A percentile compares a stretch with the other conserved stretches of the same genome.
Evolutionary conservation across 805 yeast genomes (phyloP).

Genomic region (Myxozyma monticola): DNA sequence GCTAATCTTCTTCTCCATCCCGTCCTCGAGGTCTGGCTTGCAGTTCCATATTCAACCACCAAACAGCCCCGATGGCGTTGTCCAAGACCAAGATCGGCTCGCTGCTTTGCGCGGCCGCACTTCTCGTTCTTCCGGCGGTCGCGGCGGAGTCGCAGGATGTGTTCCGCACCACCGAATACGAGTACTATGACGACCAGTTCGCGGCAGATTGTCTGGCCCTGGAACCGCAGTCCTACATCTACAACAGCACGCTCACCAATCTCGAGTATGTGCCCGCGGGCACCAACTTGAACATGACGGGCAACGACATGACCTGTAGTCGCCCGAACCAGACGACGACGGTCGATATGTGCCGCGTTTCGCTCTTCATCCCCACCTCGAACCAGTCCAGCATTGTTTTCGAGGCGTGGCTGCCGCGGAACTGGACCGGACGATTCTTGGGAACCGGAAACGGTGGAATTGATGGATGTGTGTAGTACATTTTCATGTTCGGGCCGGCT

Average conservation of each 20-base stretch:
- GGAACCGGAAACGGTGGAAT: conserved; percentile 7
- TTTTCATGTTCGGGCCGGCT: not conserved
- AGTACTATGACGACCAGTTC: not conserved
- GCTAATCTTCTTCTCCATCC: no score
- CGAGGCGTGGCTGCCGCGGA: conserved; percentile 4
- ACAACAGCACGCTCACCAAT: conserved; percentile 5
- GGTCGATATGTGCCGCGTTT: conserved; percentile 3
- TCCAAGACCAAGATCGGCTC: not conserved
- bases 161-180: not conserved
- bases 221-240: not conserved
- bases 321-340: conserved; percentile 6
- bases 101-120: not conserved
- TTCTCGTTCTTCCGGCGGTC: not conserved
- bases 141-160: conserved; percentile 3
- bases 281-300: conserved; percentile 1
- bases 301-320: conserved; percentile 4
- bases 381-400: conserved; percentile 6
- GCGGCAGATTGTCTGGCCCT: conserved; percentile 3
- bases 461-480: conserved; percentile 2
- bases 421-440: conserved; percentile 2
- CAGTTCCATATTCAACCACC: no score
- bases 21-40: no score
- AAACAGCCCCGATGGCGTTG: no score
- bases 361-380: conserved; percentile 6
- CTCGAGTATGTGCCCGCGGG: conserved; percentile 4